Evolutionary conservation across 176 grass and related monocot genomes (phyloP), one percentile per base, ranked within the genome.

Genomic region (Phyllostachys edulis): DNA sequence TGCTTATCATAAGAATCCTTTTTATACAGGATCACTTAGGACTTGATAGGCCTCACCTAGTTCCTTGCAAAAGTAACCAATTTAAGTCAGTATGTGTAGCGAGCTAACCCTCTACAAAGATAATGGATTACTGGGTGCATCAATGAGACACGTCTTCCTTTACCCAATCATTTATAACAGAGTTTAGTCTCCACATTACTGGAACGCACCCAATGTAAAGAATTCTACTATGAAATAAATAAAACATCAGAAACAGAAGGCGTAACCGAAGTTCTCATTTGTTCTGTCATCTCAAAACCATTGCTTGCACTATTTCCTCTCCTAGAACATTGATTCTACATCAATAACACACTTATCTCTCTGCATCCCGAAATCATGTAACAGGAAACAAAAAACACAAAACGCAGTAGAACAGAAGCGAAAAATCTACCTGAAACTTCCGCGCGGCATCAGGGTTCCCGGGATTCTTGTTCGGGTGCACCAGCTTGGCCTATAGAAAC

Each of bases 11-110:
- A 98, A 27, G 84, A 84, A 72, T 95, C 85, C 62, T 80, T 92
- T 90, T 90, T 98, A 1, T 41, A 68, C 79, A 36, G 91, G 93
- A 87, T 95, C 96, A 59, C 96, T 95, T 62, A 98, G 72, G 41
- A 95, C 77, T 85, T 98, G 96, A 93, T 98, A 98, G 71, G 93
- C 96, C 67, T 98, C 96, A 29, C 96, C 96, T 63, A 98, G 86
- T 70, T 92, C 87, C 96, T 98, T 86, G 23, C 24, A 39, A 56
- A 65, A 67, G 77, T 36, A 85, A 83, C 54, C 24, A 57, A 63
- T 80, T 18, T 13, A 75, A 49, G 9, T 90, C 64, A 80, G n/a
- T 37, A 24, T 14, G n/a, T 7, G 3, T 2, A 9, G 7, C 27
- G 34, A 72, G 26, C 0, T 21, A 64, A 86, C 40, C 6, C 4